Evolutionary conservation across 257 asterid species (phyloP).

Genomic region (Coffea eugenioides): DNA sequence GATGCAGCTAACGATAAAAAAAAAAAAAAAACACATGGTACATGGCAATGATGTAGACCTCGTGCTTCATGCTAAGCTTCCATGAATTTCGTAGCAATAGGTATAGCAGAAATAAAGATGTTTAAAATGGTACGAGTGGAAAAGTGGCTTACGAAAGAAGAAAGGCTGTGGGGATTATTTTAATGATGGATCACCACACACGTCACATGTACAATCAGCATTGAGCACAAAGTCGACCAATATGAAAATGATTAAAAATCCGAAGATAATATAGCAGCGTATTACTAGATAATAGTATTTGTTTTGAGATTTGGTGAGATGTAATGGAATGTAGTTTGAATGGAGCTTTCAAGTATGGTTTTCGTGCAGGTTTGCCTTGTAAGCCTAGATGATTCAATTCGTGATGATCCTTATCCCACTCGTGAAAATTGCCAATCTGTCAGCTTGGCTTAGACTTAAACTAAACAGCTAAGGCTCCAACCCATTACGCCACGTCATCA

Average conservation of each 20-base stretch:
- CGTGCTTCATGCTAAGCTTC: not conserved
- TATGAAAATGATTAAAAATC: not conserved
- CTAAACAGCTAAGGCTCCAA: constrained; percentile 46
- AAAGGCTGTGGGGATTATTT: not conserved
- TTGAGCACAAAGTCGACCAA: not conserved
- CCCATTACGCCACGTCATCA: constrained; percentile 62
- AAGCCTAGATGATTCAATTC: constrained; percentile 12
- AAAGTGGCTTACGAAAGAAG: not conserved
- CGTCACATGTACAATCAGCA: constrained; percentile 2
- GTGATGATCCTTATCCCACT: not conserved
- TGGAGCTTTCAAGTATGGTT: constrained; percentile 39
- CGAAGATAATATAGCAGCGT: not conserved
- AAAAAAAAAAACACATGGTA: not conserved
- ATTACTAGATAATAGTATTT: not conserved
- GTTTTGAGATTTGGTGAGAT: constrained; percentile 51
- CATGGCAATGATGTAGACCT: not conserved
- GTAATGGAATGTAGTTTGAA: constrained; percentile 54
- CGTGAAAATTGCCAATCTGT: not conserved
- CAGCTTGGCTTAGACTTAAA: constrained; percentile 29
- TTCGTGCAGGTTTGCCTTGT: constrained; percentile 17
- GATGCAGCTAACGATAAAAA: not conserved
- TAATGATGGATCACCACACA: not conserved
- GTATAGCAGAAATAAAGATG: not conserved
- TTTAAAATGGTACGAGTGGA: not conserved
- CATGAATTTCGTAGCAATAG: not conserved